Evolutionary conservation across 2,329 filamentous ascomycete species (phyloP), one percentile per base, ranked within the genome.

Genomic region (Epichloe sp.): DNA sequence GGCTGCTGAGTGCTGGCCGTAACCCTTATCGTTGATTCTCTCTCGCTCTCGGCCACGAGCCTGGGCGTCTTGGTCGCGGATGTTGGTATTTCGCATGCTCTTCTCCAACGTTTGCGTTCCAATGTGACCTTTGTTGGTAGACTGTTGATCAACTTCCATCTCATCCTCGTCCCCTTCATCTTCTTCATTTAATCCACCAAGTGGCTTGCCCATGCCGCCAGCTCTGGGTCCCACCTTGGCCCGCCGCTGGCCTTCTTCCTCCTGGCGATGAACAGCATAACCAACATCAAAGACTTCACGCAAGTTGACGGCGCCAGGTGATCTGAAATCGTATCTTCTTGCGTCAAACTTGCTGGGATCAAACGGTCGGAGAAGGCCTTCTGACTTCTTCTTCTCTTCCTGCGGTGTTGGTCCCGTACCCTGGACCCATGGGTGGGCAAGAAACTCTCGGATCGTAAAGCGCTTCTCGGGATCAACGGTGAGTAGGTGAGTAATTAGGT

Each of bases 271-370:
- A 8, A 98, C 93, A 8, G 93, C 91, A 62, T 98, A 98, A n/a
- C 88, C 85, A 47, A 98, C 91, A 62, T 98, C 93, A 58, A 98
- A 98, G 2, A 97, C 90, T 68, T 98, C 93, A 53, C 93, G 88
- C 12, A 98, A 74, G 64, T 97, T 97, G 68, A 98, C 85, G 2
- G 88, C 90, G 48, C 90, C 93, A 0, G 93, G 93, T 0, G 90
- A 97, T 52, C 93, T 82, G 82, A 97, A 98, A 66, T 98, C 93
- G 70, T 85, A 82, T 17, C 87, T 82, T 55, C 80, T 83, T 31
- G 85, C 77, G 43, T 74, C 68, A 15, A 80, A 63, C 47, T 74
- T 74, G 42, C 69, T 63, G 0, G 77, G 68, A 52, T 84, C 77
- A 56, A 86, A 82, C 0, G 78, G 76, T 35, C 73, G 72, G 5